A percentile compares a stretch with the other conserved stretches of the same genome.
Conservation (phyloP, 129 eudicot species). For the Apium graveolens region DNA sequence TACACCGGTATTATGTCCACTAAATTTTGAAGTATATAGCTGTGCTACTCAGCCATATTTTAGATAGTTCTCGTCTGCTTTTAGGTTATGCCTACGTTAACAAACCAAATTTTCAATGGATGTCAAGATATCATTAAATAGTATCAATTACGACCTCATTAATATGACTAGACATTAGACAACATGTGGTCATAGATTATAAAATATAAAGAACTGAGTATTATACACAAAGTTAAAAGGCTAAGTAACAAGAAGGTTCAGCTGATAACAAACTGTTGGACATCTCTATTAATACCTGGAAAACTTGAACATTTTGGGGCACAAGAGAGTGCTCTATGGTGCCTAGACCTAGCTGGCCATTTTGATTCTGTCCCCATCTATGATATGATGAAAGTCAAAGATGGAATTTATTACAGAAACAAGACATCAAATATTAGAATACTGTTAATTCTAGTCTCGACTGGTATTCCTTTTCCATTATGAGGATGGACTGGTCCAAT, state of each 20-base stretch:
- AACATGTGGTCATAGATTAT: not conserved
- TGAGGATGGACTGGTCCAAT: constrained; percentile 1
- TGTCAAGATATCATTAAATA: no score
- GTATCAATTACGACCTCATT: no score
- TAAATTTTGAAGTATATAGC: no score
- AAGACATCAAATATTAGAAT: not conserved
- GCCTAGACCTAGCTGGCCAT: constrained; percentile 98
- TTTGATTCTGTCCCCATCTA: constrained; percentile 98
- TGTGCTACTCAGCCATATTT: no score
- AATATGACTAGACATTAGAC: not conserved
- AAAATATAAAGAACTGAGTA: not conserved
- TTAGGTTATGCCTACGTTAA: not conserved
- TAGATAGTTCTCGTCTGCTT: no score
- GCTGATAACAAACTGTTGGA: not conserved
- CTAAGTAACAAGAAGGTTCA: not conserved
- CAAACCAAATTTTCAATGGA: not conserved
- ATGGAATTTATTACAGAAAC: constrained; percentile 4
- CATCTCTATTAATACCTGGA: constrained; percentile 64
- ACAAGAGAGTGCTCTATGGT: constrained; percentile 83
- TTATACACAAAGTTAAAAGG: not conserved
- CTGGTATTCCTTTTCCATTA: constrained; percentile 6
- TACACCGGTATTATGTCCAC: no score
- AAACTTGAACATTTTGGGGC: constrained; percentile 81
- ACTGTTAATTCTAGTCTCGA: not conserved
- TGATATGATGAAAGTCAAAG: constrained; percentile 13